Evolutionary conservation across 768 basidiomycete genomes (phyloP).

Genomic region (Pulveroboletus sp.): DNA sequence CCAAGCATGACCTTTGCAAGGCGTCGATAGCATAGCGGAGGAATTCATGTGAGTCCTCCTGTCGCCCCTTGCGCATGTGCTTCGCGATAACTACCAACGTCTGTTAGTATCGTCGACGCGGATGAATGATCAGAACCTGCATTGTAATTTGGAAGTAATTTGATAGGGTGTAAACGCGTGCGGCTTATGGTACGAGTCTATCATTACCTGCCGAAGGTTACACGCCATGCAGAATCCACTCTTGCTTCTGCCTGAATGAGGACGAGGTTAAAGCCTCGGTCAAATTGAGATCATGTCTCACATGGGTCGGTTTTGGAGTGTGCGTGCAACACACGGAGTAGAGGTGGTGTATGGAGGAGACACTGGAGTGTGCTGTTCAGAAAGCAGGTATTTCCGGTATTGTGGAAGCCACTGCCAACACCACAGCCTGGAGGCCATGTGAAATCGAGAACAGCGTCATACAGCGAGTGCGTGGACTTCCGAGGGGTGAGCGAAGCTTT

Average conservation of each 20-base stretch:
- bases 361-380: slow-evolving; percentile 94
- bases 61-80: slow-evolving; percentile 83
- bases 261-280: slow-evolving; percentile 8
- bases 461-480: slow-evolving; percentile 38
- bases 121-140: slow-evolving; percentile 39
- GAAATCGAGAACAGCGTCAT: slow-evolving; percentile 52
- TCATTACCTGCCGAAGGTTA: slow-evolving; percentile 52
- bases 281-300: slow-evolving; percentile 33
- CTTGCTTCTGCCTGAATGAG: slow-evolving; percentile 36
- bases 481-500: slow-evolving; percentile 26
- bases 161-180: slow-evolving; percentile 56
- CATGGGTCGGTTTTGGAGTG: slow-evolving; percentile 53
- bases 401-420: slow-evolving; percentile 65
- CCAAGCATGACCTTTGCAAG: slow-evolving; percentile 79
- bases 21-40: slow-evolving; percentile 91
- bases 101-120: slow-evolving; percentile 4
- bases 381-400: slow-evolving; percentile 94
- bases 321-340: slow-evolving; percentile 55
- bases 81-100: slow-evolving; percentile 75
- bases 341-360: slow-evolving; percentile 85
- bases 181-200: slow-evolving; percentile 44
- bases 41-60: slow-evolving; percentile 98
- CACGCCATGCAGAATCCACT: slow-evolving; percentile 77
- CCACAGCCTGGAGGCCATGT: slow-evolving; percentile 52
- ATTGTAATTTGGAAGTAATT: slow-evolving; percentile 64